A percentile compares a stretch with the other conserved stretches of the same genome.
Conservation (phyloP, 805 yeast species). For the Candida montana region DNA sequence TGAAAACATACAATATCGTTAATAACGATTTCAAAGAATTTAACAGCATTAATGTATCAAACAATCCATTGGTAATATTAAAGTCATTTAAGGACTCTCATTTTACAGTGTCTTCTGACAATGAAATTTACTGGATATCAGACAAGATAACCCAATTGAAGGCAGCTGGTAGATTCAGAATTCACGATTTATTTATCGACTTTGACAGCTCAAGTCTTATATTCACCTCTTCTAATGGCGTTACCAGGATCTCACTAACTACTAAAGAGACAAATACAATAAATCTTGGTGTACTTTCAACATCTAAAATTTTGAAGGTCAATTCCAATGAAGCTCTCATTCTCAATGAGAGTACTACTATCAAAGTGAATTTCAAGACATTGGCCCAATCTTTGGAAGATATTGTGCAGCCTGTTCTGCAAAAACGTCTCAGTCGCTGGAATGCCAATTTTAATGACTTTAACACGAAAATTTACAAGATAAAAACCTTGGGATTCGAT, state of each 20-base stretch:
- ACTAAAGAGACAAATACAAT: background rate
- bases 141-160: conserved; percentile 2
- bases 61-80: conserved; percentile 11
- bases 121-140: conserved; percentile 16
- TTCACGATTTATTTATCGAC: conserved; percentile 15
- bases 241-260: conserved; percentile 6
- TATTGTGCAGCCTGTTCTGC: conserved; percentile 10
- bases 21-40: background rate
- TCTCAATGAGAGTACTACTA: conserved; percentile 8
- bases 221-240: conserved; percentile 10
- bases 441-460: conserved; percentile 21
- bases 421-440: conserved; percentile 17
- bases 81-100: conserved; percentile 4
- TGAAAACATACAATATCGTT: conserved; percentile 2
- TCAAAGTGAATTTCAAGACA: conserved; percentile 3
- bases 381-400: conserved; percentile 10
- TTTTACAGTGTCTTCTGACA: conserved; percentile 14
- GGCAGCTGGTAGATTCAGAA: conserved; percentile 11
- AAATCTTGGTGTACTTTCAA: conserved; percentile 8
- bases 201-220: background rate
- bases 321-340: conserved; percentile 3
- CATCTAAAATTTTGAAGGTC: conserved; percentile 13
- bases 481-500: conserved; percentile 16
- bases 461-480: conserved; percentile 14
- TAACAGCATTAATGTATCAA: conserved; percentile 6